These are phyloP conservation scores for Saraca asoca DNA, from an alignment of 331 rosid species.

Conservation along the genomic window DNA sequence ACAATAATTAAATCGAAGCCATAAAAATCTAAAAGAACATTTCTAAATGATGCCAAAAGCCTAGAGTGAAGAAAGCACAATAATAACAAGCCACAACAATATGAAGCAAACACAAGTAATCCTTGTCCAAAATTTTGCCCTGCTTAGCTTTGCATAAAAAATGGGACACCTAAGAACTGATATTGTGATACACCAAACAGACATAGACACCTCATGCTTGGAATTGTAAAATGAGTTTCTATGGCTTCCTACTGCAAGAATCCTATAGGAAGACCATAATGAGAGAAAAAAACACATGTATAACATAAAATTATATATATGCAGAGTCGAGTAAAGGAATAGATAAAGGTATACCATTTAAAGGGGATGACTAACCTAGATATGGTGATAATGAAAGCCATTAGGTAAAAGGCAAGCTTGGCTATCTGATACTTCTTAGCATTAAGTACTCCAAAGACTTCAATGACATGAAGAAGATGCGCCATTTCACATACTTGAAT, in stretches of 20 bases:
- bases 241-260: no score
- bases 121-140: slow-evolving; percentile 96
- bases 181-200: slow-evolving; percentile 73
- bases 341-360: background rate
- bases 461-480: slow-evolving; percentile 89
- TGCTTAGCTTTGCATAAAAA: slow-evolving; percentile 91
- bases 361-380: slow-evolving; percentile 74
- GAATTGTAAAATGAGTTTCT: no score
- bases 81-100: slow-evolving; percentile 77
- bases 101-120: slow-evolving; percentile 66
- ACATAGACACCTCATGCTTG: slow-evolving; percentile 40
- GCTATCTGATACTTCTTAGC: slow-evolving; percentile 60
- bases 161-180: slow-evolving; percentile 71
- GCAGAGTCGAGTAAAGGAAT: background rate
- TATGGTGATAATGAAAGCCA: slow-evolving; percentile 52
- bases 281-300: no score
- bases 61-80: slow-evolving; percentile 74
- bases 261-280: no score
- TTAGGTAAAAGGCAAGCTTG: slow-evolving; percentile 71
- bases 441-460: slow-evolving; percentile 67
- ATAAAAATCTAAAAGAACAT: background rate
- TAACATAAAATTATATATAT: no score
- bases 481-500: slow-evolving; percentile 64
- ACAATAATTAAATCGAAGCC: background rate
- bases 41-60: slow-evolving; percentile 70